Evolutionary conservation across 2,329 filamentous ascomycete genomes (phyloP).

Genomic region (Ophiostoma himal-ulmi): DNA sequence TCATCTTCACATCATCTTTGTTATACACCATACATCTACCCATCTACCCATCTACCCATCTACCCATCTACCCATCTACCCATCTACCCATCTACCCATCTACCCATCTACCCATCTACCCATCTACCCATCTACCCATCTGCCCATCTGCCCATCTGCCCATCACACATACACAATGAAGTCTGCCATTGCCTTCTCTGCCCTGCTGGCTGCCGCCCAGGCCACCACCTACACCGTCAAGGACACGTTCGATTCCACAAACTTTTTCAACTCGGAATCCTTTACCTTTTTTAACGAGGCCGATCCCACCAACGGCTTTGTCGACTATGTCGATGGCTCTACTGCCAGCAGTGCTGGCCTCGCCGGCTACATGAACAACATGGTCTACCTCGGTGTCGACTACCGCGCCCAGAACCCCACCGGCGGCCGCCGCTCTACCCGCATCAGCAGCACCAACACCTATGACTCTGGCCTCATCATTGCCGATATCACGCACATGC

Average conservation of each 20-base stretch:
- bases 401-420: constrained; percentile 48
- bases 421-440: constrained; percentile 62
- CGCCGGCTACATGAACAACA: constrained; percentile 49
- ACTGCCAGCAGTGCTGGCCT: constrained; percentile 54
- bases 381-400: constrained; percentile 66
- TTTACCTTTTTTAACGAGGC: constrained; percentile 51
- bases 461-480: constrained; percentile 68
- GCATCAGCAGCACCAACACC: constrained; percentile 59
- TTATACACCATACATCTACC: neutral
- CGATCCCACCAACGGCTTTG: constrained; percentile 72
- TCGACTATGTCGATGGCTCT: constrained; percentile 58
- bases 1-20: neutral
- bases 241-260: constrained; percentile 45
- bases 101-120: neutral
- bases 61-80: neutral
- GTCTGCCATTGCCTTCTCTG: constrained; percentile 4
- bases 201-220: constrained; percentile 26
- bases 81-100: neutral
- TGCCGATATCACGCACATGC: constrained; percentile 70
- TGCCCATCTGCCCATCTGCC: neutral
- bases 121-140: neutral
- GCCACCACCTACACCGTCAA: constrained; percentile 42
- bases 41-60: neutral
- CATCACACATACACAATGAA: constrained; percentile 21
- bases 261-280: constrained; percentile 48